Base-by-base conservation (phyloP, 257 asterid species). In the Hygrophila difformis region DNA sequence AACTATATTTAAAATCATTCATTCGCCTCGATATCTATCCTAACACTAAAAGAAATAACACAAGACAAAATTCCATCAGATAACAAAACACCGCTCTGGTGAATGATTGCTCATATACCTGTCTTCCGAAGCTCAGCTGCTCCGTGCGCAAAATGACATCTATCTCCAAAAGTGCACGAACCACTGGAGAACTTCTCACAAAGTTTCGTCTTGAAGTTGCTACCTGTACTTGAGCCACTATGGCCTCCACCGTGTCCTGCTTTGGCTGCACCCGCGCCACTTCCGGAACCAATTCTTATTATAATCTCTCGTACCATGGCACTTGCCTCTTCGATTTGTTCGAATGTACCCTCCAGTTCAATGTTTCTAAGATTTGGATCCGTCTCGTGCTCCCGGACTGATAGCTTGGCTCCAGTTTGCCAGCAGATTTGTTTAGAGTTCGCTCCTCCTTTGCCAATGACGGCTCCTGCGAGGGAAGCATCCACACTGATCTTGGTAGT, bases 111-210 rank as follows among this genome's bases (percentile, higher is more conserved):
- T 72, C 72, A 68, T 17, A 59, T 41, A 17, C 70, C 88, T 1
- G 79, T 41, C 65, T 71, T 73, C 35, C 93, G 78, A 44, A 87
- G 54, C 71, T 87, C 94, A 18, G 75, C 65, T 7, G 63, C 84
- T 38, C 97, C 97, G 14, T 88, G 97, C 3, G 97, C 97, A 38
- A 88, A 88, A 60, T 88, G 94, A 61, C 97, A 88, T 77, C 87
- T 64, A 6, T 81, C 95, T 13, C 91, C 97, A 22, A 88, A 88
- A 0, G 97, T 88, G 72, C 97, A 88, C 2, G 91, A 70, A 18
- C 97, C 97, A 42, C 76, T 81, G 2, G 69, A 18, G 39, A 81
- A 88, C 39, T 84, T 84, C 73, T 84, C 94, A 31, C 97, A 88
- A 0, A 81, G 67, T 70, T 81, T 88, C 1, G 94, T 84, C 79